phyloP scores from a whole-genome alignment of 2,329 filamentous ascomycete genomes.

The Colletotrichum camelliae region DNA sequence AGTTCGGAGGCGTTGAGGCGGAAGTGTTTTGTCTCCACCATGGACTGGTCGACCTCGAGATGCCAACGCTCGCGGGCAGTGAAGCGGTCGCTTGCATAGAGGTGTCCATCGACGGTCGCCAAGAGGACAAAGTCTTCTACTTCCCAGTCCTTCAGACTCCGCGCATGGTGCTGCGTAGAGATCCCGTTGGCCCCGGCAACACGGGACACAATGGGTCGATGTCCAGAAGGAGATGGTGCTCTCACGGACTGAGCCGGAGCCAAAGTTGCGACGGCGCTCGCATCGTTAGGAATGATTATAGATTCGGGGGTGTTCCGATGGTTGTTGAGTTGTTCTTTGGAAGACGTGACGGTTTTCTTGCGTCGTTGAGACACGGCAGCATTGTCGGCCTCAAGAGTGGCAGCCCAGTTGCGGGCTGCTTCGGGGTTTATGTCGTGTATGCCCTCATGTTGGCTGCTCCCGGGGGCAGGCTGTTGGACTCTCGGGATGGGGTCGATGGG shows the following conservation, averaged over 20 bases:
- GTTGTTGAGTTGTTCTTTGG: slow-evolving; percentile 29
- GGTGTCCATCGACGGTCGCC: slow-evolving; percentile 98
- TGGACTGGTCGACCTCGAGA: slow-evolving; percentile 81
- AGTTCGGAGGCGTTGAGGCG: slow-evolving; percentile 69
- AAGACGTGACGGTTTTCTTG: slow-evolving; percentile 20
- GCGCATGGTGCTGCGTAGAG: slow-evolving; percentile 89
- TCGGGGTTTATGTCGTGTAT: slow-evolving; percentile 24
- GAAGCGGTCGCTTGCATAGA: slow-evolving; percentile 88
- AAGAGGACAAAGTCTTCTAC: slow-evolving; percentile 99
- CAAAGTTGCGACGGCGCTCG: slow-evolving; percentile 96
- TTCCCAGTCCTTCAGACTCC: slow-evolving; percentile 99
- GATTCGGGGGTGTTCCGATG: slow-evolving; percentile 27
- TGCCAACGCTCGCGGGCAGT: slow-evolving; percentile 87
- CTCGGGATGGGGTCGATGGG: slow-evolving; percentile 15
- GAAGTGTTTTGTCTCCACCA: slow-evolving; percentile 89
- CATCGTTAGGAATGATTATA: slow-evolving; percentile 63
- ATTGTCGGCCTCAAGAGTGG: slow-evolving; percentile 34
- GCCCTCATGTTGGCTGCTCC: slow-evolving; percentile 2
- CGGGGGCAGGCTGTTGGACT: slow-evolving; percentile 1
- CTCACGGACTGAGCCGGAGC: slow-evolving; percentile 95
- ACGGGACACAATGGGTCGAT: slow-evolving; percentile 57
- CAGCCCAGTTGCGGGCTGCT: slow-evolving; percentile 34
- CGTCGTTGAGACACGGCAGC: slow-evolving; percentile 19
- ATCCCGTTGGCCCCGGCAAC: slow-evolving; percentile 62
- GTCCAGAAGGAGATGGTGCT: slow-evolving; percentile 80